These are phyloP conservation scores for Euptelea pleiosperma DNA, from an alignment of 164 flowering plant species.

Conservation along the genomic window DNA sequence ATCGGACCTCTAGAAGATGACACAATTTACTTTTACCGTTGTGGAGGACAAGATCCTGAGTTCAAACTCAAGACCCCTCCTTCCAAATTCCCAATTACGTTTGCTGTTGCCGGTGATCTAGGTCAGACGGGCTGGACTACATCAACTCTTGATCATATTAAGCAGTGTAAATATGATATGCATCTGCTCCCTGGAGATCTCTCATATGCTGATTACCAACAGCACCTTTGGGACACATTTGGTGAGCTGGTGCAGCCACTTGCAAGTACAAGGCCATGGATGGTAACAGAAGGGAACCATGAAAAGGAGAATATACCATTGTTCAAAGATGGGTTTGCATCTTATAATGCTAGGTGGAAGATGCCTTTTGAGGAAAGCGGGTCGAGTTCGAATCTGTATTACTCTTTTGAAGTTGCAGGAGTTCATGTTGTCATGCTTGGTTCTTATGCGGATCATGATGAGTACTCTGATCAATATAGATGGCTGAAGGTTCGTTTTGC, in stretches of 20 bases:
- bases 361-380: conserved; percentile 95
- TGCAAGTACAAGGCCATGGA: conserved; percentile 94
- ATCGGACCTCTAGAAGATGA: conserved; percentile 78
- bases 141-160: conserved; percentile 83
- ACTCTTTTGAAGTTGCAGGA: conserved; percentile 95
- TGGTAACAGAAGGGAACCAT: conserved; percentile 97
- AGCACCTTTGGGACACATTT: conserved; percentile 84
- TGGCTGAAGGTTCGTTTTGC: conserved; percentile 70
- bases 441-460: conserved; percentile 77
- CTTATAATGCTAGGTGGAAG: conserved; percentile 95
- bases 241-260: conserved; percentile 89
- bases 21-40: conserved; percentile 67
- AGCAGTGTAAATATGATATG: conserved; percentile 70
- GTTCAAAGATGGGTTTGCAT: conserved; percentile 49
- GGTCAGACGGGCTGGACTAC: conserved; percentile 97
- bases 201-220: conserved; percentile 87
- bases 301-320: conserved; percentile 74
- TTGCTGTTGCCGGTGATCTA: conserved; percentile 90
- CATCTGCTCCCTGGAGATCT: conserved; percentile 94
- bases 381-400: conserved; percentile 78
- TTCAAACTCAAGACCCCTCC: conserved; percentile 91
- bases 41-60: conserved; percentile 83
- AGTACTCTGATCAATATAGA: conserved; percentile 70
- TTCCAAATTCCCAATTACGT: conserved; percentile 68
- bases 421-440: conserved; percentile 93